Base-by-base conservation (phyloP, 805 yeast genomes). In the Wickerhamomyces silvicola region DNA sequence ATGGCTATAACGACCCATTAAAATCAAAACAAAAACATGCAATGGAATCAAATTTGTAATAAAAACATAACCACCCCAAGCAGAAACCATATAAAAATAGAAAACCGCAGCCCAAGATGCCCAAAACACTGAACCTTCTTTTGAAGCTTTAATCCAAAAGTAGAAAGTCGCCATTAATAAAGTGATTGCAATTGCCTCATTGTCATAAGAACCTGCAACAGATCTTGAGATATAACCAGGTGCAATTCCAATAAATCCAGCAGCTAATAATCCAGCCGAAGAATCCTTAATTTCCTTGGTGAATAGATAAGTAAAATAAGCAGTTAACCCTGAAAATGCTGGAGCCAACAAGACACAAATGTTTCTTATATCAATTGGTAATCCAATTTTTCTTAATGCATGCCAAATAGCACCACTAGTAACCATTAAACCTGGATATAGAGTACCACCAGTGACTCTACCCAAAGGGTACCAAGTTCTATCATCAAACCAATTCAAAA, bases 11-110 rank as follows among this genome's bases (percentile, higher is more conserved):
- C 98, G 80, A 32, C 98, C 98, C 97, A 92, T 92, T 44, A 85
- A 62, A 32, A 92, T 62, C 54, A 92, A 68, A 30, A 86, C 88
- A 53, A 92, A 88, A 17, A 88, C 87, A 57, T 92, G 99, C 47
- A 92, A 68, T 28, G 98, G 98, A 50, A 92, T 86, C 69, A 94
- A 77, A 64, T 92, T 92, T 38, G 99, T 92, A 62, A 92, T 94
- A 68, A 92, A 92, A 32, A 94, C 99, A 56, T 92, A 92, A 18
- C 99, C 99, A 68, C 99, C 99, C 99, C 99, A 51, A 10, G 99
- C 98, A 29, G 94, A 79, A 32, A 92, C 99, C 99, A 92, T 92
- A 70, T 92, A 92, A 62, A 94, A 92, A 66, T 94, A 92, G 49
- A 78, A 81, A 21, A 86, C 56, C 2, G 98, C 94, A 18, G 97